Evolutionary conservation across 495 filamentous ascomycete species (phyloP).

Genomic region (Talaromyces liani): DNA sequence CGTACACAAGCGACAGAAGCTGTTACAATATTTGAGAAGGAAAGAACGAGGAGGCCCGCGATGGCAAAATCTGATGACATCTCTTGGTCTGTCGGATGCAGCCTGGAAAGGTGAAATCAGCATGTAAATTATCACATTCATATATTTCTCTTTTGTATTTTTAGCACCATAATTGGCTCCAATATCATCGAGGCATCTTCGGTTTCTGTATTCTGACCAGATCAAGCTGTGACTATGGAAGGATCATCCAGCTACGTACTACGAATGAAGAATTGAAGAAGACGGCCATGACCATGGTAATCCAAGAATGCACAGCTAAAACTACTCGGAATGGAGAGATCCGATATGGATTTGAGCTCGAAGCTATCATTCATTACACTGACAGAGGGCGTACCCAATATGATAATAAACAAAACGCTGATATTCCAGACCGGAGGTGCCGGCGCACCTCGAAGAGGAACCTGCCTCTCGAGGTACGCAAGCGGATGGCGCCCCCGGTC

Average conservation of each 20-base stretch:
- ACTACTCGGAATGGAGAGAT: not conserved
- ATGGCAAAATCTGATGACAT: conserved; percentile 77
- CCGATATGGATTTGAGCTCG: not conserved
- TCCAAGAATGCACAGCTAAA: not conserved
- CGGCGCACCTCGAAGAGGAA: not conserved
- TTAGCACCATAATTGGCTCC: not conserved
- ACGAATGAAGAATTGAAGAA: not conserved
- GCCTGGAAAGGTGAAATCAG: conserved; percentile 83
- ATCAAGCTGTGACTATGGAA: no score
- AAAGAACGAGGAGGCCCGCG: conserved; percentile 87
- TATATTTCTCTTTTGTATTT: conserved; percentile 4
- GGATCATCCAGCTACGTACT: no score
- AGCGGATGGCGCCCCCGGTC: not conserved
- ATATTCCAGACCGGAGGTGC: not conserved
- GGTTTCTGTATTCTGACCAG: not conserved
- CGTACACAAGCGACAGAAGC: conserved; percentile 83
- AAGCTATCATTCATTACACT: not conserved
- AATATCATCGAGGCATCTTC: not conserved
- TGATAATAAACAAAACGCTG: not conserved
- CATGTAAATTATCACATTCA: conserved; percentile 38
- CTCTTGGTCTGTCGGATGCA: conserved; percentile 75
- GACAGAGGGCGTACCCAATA: not conserved
- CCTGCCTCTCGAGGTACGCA: not conserved
- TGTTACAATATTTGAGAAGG: conserved; percentile 73
- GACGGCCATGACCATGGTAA: not conserved